Base-by-base conservation (phyloP, 352 stramenopile genomes). In the Pythium pyrilobum region DNA sequence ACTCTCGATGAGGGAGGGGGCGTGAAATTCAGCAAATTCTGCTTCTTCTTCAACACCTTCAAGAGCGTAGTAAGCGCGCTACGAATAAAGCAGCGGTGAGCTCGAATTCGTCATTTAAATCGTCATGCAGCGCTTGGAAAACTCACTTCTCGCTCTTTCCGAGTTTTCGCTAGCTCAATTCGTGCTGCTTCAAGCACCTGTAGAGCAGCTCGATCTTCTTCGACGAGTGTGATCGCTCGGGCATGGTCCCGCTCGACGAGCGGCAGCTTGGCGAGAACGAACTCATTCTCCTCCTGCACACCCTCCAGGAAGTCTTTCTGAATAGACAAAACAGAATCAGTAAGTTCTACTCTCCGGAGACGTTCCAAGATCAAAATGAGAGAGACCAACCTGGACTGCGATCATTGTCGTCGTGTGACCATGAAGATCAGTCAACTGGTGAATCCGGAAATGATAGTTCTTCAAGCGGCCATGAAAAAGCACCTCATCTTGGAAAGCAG, bases 11-110 rank as follows among this genome's bases (percentile, higher is more conserved):
- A 92, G 60, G 21, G 81, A 66, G 7, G 75, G 73, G 0, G 72
- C 77, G 43, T 92, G 77, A 18, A 80, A 82, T 40, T 88, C 81
- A 0, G 79, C 77, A 48, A 90, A 85, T 46, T 89, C 75, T 1
- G 79, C 79, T 36, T 90, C 79, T 61, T 92, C 77, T 53, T 90
- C 77, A 1, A 89, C 76, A 3, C 79, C 81, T 71, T 87, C 74
- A 3, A 83, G 72, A 0, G 71, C 72, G 28, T 77, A 69, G 47
- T 69, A 68, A 2, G 74, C 74, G 7, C 51, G 49, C 72, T 85
- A 47, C 21, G 33, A 9, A 15, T 18, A 39, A 1, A 25, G 29
- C 8, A 28, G 48, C 15, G 11, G 31, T 40, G 7, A 29, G 29
- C 18, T 51, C 25, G 28, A 9, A 8, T 41, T 41, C 5, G n/a